Evolutionary conservation across 108 stramenopile species (phyloP), one percentile per base, ranked within the genome.

Genomic region (Pseudonitzschia multiseries): DNA sequence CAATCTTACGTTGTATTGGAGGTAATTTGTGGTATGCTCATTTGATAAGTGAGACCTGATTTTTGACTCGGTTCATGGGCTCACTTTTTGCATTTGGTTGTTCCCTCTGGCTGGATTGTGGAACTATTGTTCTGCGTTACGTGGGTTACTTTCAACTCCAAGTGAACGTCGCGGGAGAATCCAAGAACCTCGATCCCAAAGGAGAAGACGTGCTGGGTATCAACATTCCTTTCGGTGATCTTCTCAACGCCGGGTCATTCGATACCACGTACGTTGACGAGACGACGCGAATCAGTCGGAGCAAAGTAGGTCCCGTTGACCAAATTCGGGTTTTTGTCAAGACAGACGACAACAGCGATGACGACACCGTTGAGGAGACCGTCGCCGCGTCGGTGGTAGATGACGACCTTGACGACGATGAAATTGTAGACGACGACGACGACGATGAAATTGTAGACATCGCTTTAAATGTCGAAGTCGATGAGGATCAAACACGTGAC

Each of bases 181-280:
- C 82, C 52, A 79, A 81, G 75, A 68, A 70, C 57, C 70, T 90
- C 62, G 82, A 87, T 50, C 83, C 85, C n/a, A 57, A 72, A 18
- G 92, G 92, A 32, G 69, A 79, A 10, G 92, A 93, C 53, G 32
- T 93, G 8, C 65, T 88, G 28, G 92, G 88, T 12, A 20, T 90
- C 24, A 89, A 93, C 70, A 57, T 84, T 43, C 83, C 83, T 12
- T 73, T 88, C 40, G 85, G 83, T 27, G 88, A 90, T 78, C 87
- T 83, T 65, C 59, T 86, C 12, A 81, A 81, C 59, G 74, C 77
- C 0, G 92, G 87, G 17, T 52, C 80, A 14, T 93, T 93, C 63
- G 89, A 93, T 24, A 93, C 92, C 0, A 86, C 86, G 20, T 90
- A 79, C 50, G 69, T 93, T 70, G 92, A 93, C 65, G 88, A 87